Conservation (phyloP, 495 filamentous ascomycete genomes). For the Penicillium lagena region DNA sequence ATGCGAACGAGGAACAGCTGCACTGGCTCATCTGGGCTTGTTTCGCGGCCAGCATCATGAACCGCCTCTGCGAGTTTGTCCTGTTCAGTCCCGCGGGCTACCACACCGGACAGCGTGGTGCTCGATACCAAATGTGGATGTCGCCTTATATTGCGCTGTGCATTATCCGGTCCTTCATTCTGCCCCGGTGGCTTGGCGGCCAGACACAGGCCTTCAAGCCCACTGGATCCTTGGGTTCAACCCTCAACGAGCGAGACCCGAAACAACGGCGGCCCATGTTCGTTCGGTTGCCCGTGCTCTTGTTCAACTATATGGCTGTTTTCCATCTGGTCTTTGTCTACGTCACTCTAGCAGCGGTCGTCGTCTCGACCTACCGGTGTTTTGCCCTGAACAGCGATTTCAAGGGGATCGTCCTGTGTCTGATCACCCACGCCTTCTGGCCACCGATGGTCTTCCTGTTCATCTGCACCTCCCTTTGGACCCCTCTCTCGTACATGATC, state of each 20-base stretch:
- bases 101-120: constrained; percentile 33
- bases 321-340: constrained; percentile 35
- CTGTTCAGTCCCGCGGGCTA: constrained; percentile 40
- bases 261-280: constrained; percentile 23
- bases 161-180: constrained; percentile 36
- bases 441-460: constrained; percentile 35
- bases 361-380: constrained; percentile 28
- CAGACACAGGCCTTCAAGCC: constrained; percentile 32
- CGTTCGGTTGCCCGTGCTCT: constrained; percentile 21
- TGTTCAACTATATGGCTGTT: constrained; percentile 30
- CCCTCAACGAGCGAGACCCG: constrained; percentile 26
- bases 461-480: constrained; percentile 30
- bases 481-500: constrained; percentile 37
- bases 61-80: constrained; percentile 36
- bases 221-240: constrained; percentile 24
- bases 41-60: constrained; percentile 30
- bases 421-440: constrained; percentile 45
- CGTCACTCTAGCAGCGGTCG: constrained; percentile 30
- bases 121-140: constrained; percentile 40
- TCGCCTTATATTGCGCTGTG: constrained; percentile 37
- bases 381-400: constrained; percentile 19
- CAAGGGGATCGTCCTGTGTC: constrained; percentile 24
- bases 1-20: constrained; percentile 34
- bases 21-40: constrained; percentile 42
- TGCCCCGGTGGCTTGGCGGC: constrained; percentile 36